Percentiles rank a stretch among this genome's conserved stretches.
Conservation (phyloP, 2,329 filamentous ascomycete genomes). For the Rugonectria rugulosa region DNA sequence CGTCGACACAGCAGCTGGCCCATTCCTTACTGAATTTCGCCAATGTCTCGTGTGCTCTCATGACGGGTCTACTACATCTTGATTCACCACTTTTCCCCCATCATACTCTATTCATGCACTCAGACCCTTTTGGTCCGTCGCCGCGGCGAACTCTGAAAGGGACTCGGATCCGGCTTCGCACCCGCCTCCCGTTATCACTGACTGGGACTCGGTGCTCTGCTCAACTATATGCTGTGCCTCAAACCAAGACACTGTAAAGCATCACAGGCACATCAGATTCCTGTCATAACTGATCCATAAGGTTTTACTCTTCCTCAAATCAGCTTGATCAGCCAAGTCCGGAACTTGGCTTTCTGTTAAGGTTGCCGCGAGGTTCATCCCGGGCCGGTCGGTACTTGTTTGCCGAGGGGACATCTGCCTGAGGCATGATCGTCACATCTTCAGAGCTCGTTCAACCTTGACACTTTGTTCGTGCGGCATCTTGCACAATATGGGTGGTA, state of each 20-base stretch:
- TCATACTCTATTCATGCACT: background rate
- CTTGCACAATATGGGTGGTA: too few relatives aligned
- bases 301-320: background rate
- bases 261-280: background rate
- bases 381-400: background rate
- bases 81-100: background rate
- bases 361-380: constrained; percentile 4
- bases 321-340: background rate
- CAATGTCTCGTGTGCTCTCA: too few relatives aligned
- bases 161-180: background rate
- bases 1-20: too few relatives aligned
- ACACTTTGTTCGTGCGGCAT: too few relatives aligned
- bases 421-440: background rate
- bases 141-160: constrained; percentile 1
- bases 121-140: constrained; percentile 3
- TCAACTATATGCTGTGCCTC: too few relatives aligned
- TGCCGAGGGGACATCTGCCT: background rate
- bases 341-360: background rate
- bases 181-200: background rate
- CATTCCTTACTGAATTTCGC: too few relatives aligned
- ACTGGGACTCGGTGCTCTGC: background rate
- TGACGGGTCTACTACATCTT: too few relatives aligned
- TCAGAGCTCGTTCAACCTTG: background rate
- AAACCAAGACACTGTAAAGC: too few relatives aligned
- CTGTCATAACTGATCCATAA: background rate